Evolutionary conservation across 305 asterid genomes (phyloP).

Genomic region (Fraxinus velutina): DNA sequence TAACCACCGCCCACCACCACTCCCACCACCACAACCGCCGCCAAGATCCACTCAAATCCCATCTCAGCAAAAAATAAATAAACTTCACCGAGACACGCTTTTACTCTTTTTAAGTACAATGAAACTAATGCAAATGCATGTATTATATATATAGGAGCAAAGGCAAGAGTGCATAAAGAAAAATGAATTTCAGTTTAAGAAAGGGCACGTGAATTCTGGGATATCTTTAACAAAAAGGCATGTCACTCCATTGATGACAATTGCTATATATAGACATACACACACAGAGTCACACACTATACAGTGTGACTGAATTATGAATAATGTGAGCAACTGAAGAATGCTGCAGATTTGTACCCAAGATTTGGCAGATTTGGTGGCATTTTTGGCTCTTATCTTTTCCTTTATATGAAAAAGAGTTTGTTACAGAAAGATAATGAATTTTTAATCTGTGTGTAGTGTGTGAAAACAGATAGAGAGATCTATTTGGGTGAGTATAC

Average conservation of each 20-base stretch:
- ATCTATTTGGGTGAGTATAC: slow-evolving; percentile 4
- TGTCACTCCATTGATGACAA: slow-evolving; percentile 4
- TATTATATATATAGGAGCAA: neutral
- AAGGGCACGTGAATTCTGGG: slow-evolving; percentile 68
- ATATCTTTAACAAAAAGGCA: slow-evolving; percentile 37
- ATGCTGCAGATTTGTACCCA: neutral
- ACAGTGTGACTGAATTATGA: slow-evolving; percentile 25
- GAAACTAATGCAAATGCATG: neutral
- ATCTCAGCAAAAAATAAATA: slow-evolving; percentile 20
- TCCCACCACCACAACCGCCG: slow-evolving; percentile 35
- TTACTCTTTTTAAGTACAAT: neutral
- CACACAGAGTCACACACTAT: slow-evolving; percentile 3
- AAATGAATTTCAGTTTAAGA: slow-evolving; percentile 20
- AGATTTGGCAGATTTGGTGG: slow-evolving; percentile 22
- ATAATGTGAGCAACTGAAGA: slow-evolving; percentile 15
- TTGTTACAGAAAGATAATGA: slow-evolving; percentile 32
- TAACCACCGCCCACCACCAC: slow-evolving; percentile 38
- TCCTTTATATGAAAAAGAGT: slow-evolving; percentile 17
- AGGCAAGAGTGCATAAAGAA: neutral
- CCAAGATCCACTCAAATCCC: slow-evolving; percentile 41
- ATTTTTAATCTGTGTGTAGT: slow-evolving; percentile 10
- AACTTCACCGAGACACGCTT: neutral
- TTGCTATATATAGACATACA: slow-evolving; percentile 18
- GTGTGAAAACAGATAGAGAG: neutral
- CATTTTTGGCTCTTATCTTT: slow-evolving; percentile 21